These are phyloP conservation scores for Microsporum canis DNA, from an alignment of 2,329 filamentous ascomycete genomes.

Conservation along the genomic window DNA sequence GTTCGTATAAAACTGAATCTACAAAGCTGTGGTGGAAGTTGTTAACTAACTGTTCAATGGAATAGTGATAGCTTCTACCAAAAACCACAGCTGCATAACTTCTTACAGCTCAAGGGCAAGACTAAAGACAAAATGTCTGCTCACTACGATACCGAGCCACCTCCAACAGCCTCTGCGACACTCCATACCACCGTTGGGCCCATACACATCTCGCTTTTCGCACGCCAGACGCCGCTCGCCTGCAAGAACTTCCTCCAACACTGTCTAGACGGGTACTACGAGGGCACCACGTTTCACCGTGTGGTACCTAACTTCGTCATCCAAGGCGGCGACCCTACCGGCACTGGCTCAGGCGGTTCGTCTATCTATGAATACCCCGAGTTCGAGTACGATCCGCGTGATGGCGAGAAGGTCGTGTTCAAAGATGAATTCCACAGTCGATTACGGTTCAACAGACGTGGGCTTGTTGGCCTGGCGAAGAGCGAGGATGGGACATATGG, in stretches of 20 bases:
- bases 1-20: too few species aligned
- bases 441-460: slow-evolving; percentile 83
- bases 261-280: slow-evolving; percentile 91
- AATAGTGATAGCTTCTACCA: background rate
- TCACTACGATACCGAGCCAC: slow-evolving; percentile 88
- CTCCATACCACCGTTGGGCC: slow-evolving; percentile 85
- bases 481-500: slow-evolving; percentile 62
- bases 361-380: slow-evolving; percentile 70
- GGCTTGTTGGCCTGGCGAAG: slow-evolving; percentile 93
- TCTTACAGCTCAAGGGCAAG: background rate
- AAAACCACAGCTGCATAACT: background rate
- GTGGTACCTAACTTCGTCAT: slow-evolving; percentile 84
- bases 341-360: slow-evolving; percentile 81
- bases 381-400: slow-evolving; percentile 43
- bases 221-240: slow-evolving; percentile 81
- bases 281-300: slow-evolving; percentile 86
- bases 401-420: slow-evolving; percentile 53
- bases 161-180: slow-evolving; percentile 83
- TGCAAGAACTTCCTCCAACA: slow-evolving; percentile 93
- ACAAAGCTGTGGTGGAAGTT: too few species aligned
- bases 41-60: too few species aligned
- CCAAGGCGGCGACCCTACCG: slow-evolving; percentile 89
- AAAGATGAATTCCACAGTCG: slow-evolving; percentile 86
- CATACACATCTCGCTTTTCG: slow-evolving; percentile 84
- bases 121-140: slow-evolving; percentile 54